phyloP scores from a whole-genome alignment of 768 basidiomycete genomes.

The Trametes gibbosa region DNA sequence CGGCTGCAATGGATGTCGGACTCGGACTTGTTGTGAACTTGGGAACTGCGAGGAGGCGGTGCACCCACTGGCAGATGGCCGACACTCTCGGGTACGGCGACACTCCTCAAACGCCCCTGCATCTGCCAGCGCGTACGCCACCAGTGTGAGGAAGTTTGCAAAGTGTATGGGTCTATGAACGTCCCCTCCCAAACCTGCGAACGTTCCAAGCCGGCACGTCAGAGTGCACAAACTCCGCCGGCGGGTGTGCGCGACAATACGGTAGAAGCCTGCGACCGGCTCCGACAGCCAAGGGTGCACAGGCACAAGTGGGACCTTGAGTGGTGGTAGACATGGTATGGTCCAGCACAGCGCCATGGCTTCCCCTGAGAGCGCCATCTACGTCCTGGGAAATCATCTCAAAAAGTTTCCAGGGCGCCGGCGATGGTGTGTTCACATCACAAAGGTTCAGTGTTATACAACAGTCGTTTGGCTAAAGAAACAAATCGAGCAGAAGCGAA shows the following conservation, averaged over 20 bases:
- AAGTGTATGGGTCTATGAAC: not conserved
- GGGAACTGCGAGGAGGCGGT: not conserved
- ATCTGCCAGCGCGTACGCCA: slow-evolving; percentile 1
- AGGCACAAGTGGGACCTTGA: not conserved
- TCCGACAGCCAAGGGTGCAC: not conserved
- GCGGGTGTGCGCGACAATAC: not conserved
- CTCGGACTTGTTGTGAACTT: not conserved
- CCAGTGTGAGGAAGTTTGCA: not conserved
- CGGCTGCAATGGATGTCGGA: not conserved
- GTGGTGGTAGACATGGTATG: not conserved
- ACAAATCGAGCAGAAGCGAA: not conserved
- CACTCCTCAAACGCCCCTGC: not conserved
- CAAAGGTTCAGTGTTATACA: not conserved
- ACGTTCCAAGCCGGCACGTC: not conserved
- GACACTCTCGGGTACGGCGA: not conserved
- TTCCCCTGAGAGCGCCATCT: not conserved
- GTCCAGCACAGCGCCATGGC: not conserved
- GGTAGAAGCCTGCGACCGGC: not conserved
- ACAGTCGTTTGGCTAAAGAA: not conserved
- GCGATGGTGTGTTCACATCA: not conserved
- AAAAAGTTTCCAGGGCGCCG: not conserved
- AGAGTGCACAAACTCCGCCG: not conserved
- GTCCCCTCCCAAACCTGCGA: not conserved
- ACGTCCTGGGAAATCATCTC: not conserved
- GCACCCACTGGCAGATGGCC: slow-evolving; percentile 9